A percentile compares a stretch with the other conserved stretches of the same genome.
These are phyloP conservation scores for Mastigamoeba balamuthi DNA, from an alignment of 78 protist genomes.

Conservation along the genomic window DNA sequence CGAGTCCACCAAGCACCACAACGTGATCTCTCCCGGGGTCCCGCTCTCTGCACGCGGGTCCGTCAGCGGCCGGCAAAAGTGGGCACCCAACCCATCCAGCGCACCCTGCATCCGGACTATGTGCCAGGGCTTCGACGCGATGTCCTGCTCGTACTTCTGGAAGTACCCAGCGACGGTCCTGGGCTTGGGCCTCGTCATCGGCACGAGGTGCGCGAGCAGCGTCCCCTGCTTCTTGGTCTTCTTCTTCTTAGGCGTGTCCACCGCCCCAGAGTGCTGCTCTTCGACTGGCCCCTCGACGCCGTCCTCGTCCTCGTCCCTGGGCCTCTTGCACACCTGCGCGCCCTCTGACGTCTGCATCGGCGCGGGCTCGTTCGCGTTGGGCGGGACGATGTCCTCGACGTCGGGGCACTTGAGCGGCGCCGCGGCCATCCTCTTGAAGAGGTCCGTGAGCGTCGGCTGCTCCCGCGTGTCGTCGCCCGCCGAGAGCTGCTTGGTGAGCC, in stretches of 20 bases:
- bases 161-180: too few species aligned
- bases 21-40: slow-evolving; percentile 12
- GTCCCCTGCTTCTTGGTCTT: neutral
- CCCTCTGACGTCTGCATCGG: neutral
- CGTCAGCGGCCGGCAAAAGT: too few species aligned
- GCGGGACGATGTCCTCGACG: neutral
- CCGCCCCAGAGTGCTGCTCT: neutral
- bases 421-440: too few species aligned
- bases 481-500: slow-evolving; percentile 71
- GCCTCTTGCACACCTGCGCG: neutral
- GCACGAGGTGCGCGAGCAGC: neutral
- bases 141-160: too few species aligned
- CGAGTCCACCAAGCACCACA: slow-evolving; percentile 40
- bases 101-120: neutral
- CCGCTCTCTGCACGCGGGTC: neutral
- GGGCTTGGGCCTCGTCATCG: neutral
- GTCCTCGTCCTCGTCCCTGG: neutral
- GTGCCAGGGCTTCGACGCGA: neutral
- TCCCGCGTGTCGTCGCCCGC: too few species aligned
- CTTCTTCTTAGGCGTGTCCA: neutral
- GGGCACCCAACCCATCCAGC: too few species aligned
- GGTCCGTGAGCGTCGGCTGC: too few species aligned
- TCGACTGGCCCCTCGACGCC: neutral
- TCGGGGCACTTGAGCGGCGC: neutral
- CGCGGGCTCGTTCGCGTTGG: neutral